These are phyloP conservation scores for Hibiscus tridactylites DNA, from an alignment of 345 rosid genomes.

Conservation along the genomic window DNA sequence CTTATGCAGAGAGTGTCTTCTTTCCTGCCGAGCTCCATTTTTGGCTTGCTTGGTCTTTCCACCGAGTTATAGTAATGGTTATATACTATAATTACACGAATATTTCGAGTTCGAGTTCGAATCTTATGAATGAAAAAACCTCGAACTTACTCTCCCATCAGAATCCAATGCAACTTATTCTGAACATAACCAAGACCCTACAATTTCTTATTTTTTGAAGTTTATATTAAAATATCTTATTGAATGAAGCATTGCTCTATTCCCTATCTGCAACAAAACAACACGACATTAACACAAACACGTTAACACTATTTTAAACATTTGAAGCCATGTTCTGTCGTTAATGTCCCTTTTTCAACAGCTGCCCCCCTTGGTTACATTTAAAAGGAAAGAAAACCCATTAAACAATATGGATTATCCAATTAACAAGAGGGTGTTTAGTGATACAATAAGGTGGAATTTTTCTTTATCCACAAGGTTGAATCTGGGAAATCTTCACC, in stretches of 20 bases:
- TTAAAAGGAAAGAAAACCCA: neutral
- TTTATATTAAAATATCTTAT: too few species aligned
- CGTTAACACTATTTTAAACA: neutral
- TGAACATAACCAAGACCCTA: too few species aligned
- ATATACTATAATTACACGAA: too few species aligned
- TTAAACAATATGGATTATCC: neutral
- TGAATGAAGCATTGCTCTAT: slow-evolving; percentile 3
- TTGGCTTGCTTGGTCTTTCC: neutral
- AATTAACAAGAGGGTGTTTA: neutral
- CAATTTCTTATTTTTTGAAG: neutral
- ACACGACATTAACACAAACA: slow-evolving; percentile 10
- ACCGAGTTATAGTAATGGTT: too few species aligned
- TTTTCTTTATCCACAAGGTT: slow-evolving; percentile 9
- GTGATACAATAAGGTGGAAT: neutral
- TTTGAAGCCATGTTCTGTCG: slow-evolving; percentile 15
- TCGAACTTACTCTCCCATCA: too few species aligned
- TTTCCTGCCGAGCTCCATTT: slow-evolving; percentile 12
- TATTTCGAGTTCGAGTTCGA: too few species aligned
- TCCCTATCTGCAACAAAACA: slow-evolving; percentile 8
- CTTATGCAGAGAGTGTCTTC: neutral
- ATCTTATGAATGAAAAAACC: too few species aligned
- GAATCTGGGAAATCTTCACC: slow-evolving; percentile 24
- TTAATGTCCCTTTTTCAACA: neutral
- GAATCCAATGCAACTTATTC: too few species aligned
- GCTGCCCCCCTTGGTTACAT: neutral